Percentiles rank a stretch among this genome's conserved stretches.
phyloP scores from a whole-genome alignment of 2,329 filamentous ascomycete species.

The Clarireedia homoeocarpa region DNA sequence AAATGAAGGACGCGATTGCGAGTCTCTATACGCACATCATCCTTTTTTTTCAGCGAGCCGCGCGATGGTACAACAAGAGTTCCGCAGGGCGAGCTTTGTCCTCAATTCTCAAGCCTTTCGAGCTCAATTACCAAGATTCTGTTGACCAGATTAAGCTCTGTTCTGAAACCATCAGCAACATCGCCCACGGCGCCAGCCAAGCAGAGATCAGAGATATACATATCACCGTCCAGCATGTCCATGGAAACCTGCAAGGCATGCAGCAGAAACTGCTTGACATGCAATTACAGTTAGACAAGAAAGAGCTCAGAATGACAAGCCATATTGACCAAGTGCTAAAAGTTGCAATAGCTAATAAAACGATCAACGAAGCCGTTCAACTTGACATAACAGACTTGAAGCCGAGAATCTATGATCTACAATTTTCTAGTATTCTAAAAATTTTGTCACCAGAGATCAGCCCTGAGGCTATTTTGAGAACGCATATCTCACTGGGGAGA shows the following conservation, averaged over 20 bases:
- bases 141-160: constrained; percentile 9
- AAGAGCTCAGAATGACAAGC: background rate
- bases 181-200: constrained; percentile 1
- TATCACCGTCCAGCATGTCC: constrained; percentile 1
- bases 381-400: background rate
- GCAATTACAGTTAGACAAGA: too few species aligned
- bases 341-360: constrained; percentile 7
- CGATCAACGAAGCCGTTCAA: constrained; percentile 3
- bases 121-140: constrained; percentile 9
- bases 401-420: too few species aligned
- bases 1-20: constrained; percentile 8
- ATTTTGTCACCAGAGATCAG: too few species aligned
- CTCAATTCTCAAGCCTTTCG: constrained; percentile 5
- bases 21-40: constrained; percentile 8
- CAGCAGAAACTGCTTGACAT: too few species aligned
- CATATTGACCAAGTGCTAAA: background rate
- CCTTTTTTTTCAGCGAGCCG: constrained; percentile 4
- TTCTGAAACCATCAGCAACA: constrained; percentile 3
- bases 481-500: too few species aligned
- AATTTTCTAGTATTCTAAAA: too few species aligned
- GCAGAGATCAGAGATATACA: constrained; percentile 11
- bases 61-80: constrained; percentile 8
- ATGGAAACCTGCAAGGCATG: too few species aligned
- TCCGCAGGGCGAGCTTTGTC: constrained; percentile 2
- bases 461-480: too few species aligned